These are phyloP conservation scores for Globisporangium carolinianum DNA, from an alignment of 352 stramenopile species.

Conservation along the genomic window DNA sequence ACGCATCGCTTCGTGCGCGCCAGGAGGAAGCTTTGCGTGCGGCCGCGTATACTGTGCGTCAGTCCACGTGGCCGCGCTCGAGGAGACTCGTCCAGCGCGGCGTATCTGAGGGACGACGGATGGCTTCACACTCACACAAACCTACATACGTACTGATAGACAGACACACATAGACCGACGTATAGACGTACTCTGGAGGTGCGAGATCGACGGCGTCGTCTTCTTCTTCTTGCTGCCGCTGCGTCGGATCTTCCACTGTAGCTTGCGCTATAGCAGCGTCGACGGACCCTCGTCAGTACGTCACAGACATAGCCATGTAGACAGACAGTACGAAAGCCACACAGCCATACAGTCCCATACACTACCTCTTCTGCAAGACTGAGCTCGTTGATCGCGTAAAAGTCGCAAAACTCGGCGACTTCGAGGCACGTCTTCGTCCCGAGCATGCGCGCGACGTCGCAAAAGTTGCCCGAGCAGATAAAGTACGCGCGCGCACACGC, in stretches of 20 bases:
- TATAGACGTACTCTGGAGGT: slow-evolving; percentile 50
- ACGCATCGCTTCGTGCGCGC: slow-evolving; percentile 13
- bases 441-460: slow-evolving; percentile 64
- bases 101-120: slow-evolving; percentile 55
- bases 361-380: slow-evolving; percentile 39
- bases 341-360: too few relatives aligned
- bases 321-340: too few relatives aligned
- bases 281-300: not conserved
- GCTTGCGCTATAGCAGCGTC: slow-evolving; percentile 5
- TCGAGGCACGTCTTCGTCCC: slow-evolving; percentile 62
- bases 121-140: too few relatives aligned
- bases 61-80: slow-evolving; percentile 37
- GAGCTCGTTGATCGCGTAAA: slow-evolving; percentile 58
- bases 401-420: slow-evolving; percentile 67
- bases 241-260: slow-evolving; percentile 14
- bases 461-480: slow-evolving; percentile 69
- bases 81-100: slow-evolving; percentile 22
- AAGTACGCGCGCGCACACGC: slow-evolving; percentile 59
- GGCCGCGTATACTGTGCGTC: slow-evolving; percentile 30
- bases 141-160: too few relatives aligned
- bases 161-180: slow-evolving; percentile 6
- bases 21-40: slow-evolving; percentile 22
- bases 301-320: not conserved
- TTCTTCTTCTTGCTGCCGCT: slow-evolving; percentile 43
- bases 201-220: slow-evolving; percentile 49